Evolutionary conservation across 257 asterid species (phyloP).

Genomic region (Capsicum chinense): DNA sequence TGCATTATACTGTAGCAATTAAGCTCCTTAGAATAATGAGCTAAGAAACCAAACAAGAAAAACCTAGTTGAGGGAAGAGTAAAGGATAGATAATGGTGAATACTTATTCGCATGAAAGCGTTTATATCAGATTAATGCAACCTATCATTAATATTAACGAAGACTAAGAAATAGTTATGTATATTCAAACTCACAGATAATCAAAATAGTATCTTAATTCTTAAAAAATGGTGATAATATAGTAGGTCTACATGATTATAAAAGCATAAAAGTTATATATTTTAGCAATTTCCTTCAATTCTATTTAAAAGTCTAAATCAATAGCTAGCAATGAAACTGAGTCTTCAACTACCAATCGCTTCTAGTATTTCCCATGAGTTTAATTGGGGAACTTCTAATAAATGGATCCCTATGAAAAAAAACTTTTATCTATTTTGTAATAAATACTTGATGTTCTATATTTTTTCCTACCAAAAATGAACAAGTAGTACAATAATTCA

Average conservation of each 20-base stretch:
- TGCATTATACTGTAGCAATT: neutral
- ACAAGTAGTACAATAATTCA: neutral
- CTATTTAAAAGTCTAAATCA: slow-evolving; percentile 6
- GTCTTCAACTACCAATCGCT: neutral
- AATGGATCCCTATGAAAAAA: neutral
- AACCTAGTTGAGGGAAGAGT: neutral
- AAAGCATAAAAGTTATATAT: neutral
- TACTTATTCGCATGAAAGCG: neutral
- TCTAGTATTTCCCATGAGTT: neutral
- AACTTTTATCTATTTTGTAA: neutral
- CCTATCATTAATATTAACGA: neutral
- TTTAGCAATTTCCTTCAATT: neutral
- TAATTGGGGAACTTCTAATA: neutral
- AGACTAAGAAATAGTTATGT: too few species aligned
- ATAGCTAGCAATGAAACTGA: slow-evolving; percentile 11
- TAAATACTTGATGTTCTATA: neutral
- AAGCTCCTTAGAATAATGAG: neutral
- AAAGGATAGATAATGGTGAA: neutral
- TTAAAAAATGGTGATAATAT: too few species aligned
- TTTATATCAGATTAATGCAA: neutral
- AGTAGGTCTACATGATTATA: neutral
- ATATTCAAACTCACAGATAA: neutral
- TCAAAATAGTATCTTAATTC: neutral
- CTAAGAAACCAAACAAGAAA: neutral
- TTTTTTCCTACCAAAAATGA: neutral